Conservation (phyloP, 2,329 filamentous ascomycete species). For the Diaporthe sp. region DNA sequence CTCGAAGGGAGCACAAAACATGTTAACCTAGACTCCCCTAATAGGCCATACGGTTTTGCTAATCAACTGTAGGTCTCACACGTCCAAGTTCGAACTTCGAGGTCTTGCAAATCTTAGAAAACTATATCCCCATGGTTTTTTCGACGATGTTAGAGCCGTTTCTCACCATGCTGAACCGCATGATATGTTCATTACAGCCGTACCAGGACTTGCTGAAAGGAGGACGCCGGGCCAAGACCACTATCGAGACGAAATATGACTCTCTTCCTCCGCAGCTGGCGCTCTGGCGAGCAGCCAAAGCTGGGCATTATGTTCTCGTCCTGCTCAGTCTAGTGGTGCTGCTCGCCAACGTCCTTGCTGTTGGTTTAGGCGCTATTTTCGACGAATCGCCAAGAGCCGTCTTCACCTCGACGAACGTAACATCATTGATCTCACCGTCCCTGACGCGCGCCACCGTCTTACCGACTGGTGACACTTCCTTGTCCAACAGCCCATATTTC, state of each 20-base stretch:
- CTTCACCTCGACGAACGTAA: conserved; percentile 35
- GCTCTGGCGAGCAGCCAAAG: conserved; percentile 57
- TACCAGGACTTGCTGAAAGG: conserved; percentile 62
- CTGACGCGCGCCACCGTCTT: conserved; percentile 40
- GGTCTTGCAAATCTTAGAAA: conserved; percentile 54
- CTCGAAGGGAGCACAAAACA: too few relatives aligned
- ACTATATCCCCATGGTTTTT: conserved; percentile 66
- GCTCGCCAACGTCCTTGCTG: conserved; percentile 64
- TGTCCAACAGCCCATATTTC: conserved; percentile 42
- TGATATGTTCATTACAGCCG: conserved; percentile 66
- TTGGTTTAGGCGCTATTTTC: conserved; percentile 65
- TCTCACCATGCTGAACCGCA: conserved; percentile 66
- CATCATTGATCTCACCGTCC: conserved; percentile 32
- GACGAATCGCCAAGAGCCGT: conserved; percentile 48
- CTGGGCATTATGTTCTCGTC: conserved; percentile 59
- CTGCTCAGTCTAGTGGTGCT: conserved; percentile 62
- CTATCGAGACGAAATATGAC: conserved; percentile 61
- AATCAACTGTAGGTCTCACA: conserved; percentile 44
- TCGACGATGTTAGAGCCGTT: conserved; percentile 69
- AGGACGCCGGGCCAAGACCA: conserved; percentile 47
- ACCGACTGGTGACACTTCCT: too few relatives aligned
- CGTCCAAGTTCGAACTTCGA: conserved; percentile 50
- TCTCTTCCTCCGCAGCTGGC: conserved; percentile 68
- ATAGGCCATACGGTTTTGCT: too few relatives aligned
- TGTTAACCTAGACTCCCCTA: too few relatives aligned